phyloP scores from a whole-genome alignment of 2,329 filamentous ascomycete species.

The Coniochaeta ligniaria region DNA sequence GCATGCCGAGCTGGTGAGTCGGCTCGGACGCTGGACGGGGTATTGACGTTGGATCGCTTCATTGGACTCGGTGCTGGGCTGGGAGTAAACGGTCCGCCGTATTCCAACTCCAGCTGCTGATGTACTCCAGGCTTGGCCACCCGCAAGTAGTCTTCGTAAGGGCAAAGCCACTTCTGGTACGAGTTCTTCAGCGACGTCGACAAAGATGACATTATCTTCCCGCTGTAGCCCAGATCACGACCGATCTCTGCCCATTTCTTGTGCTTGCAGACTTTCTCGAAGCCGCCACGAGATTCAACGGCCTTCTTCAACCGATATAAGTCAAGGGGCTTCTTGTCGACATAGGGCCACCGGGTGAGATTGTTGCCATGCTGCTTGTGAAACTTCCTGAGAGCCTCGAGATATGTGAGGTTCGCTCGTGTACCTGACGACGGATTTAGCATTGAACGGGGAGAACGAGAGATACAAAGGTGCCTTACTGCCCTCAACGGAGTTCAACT shows the following conservation, averaged over 20 bases:
- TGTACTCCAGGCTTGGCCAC: slow-evolving; percentile 94
- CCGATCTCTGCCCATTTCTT: slow-evolving; percentile 99
- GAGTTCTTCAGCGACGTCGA: slow-evolving; percentile 98
- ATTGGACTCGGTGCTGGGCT: slow-evolving; percentile 62
- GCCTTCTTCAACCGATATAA: slow-evolving; percentile 95
- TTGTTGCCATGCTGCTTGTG: slow-evolving; percentile 96
- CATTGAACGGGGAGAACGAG: slow-evolving; percentile 5
- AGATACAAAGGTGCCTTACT: slow-evolving; percentile 49
- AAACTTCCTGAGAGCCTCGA: slow-evolving; percentile 91
- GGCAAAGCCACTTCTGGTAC: slow-evolving; percentile 92
- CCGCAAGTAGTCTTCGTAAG: slow-evolving; percentile 90
- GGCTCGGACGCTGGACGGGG: slow-evolving; percentile 48
- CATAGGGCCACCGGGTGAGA: slow-evolving; percentile 87
- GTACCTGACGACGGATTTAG: slow-evolving; percentile 57
- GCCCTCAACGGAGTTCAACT: slow-evolving; percentile 96
- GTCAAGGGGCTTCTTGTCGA: slow-evolving; percentile 95
- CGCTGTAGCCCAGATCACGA: slow-evolving; percentile 91
- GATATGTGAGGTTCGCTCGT: slow-evolving; percentile 89
- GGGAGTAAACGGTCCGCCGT: slow-evolving; percentile 85
- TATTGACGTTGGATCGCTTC: slow-evolving; percentile 55
- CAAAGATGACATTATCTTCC: slow-evolving; percentile 98
- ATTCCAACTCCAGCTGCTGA: slow-evolving; percentile 86
- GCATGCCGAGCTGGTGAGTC: slow-evolving; percentile 61
- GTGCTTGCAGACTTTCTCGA: slow-evolving; percentile 91
- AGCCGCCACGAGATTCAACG: slow-evolving; percentile 88